Percentiles rank a stretch among this genome's conserved stretches.
Evolutionary conservation across 345 rosid species (phyloP).

Genomic region (Populus deltoides): DNA sequence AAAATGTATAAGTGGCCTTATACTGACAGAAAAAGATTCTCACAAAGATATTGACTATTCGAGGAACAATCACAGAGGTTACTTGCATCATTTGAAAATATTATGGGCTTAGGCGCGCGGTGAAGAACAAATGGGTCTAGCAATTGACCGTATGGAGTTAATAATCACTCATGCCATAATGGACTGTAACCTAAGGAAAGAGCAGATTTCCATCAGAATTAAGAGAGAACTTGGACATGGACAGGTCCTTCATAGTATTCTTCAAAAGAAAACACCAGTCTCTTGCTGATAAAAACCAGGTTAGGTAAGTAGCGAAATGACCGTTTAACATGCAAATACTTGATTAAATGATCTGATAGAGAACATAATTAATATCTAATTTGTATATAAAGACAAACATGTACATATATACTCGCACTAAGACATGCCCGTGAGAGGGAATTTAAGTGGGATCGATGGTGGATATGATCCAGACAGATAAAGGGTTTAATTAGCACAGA

Average conservation of each 20-base stretch:
- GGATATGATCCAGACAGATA: constrained; percentile 27
- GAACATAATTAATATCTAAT: neutral
- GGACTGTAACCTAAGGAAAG: neutral
- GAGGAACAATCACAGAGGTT: constrained; percentile 24
- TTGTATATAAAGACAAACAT: neutral
- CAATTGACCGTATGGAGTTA: neutral
- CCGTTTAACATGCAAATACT: neutral
- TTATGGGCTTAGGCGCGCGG: neutral
- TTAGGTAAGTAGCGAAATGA: neutral
- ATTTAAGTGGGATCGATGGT: neutral
- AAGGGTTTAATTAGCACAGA: constrained; percentile 23
- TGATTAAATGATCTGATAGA: neutral
- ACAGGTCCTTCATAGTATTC: neutral
- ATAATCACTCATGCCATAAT: neutral
- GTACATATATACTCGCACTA: too few relatives aligned
- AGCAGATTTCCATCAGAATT: neutral
- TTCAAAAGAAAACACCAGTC: neutral
- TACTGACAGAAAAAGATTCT: constrained; percentile 42
- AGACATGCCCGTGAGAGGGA: neutral
- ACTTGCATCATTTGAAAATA: neutral
- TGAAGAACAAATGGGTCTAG: neutral
- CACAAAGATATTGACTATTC: constrained; percentile 44
- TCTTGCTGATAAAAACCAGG: neutral
- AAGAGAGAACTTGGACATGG: neutral
- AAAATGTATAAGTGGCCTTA: constrained; percentile 36